Base-by-base conservation (phyloP, 2,329 filamentous ascomycete species). In the Aureobasidium sp. region DNA sequence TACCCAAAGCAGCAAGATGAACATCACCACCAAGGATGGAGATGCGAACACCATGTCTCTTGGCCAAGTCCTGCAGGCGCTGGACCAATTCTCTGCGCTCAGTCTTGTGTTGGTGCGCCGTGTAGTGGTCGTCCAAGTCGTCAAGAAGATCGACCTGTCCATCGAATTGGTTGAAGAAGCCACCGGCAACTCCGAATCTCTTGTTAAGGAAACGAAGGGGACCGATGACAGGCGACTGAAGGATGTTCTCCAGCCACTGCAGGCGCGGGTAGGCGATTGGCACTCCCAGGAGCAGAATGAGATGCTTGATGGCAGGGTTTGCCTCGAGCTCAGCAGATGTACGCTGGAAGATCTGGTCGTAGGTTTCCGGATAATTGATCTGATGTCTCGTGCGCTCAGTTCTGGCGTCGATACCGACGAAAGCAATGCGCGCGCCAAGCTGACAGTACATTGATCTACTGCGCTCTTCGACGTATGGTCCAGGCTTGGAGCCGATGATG, bases 171-270 rank as follows among this genome's bases (percentile, higher is more conserved):
- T 97, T 97, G 81, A 97, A 96, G 48, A 97, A 80, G 58, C 86
- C 85, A 53, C 91, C 92, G 5, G 88, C 88, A 48, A 96, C 76
- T 62, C 93, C 93, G 67, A 97, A 96, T 29, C 92, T 85, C 73
- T 92, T 89, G 78, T 96, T 94, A 68, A 97, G 74, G 65, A 97
- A 87, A 70, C 91, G 92, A 71, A 97, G 85, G 0, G 92, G 91
- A 0, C 88, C 91, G 70, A 97, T 92, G 27, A 97, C 68, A 0
- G 93, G 92, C 64, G 90, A 95, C 17, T 84, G 83, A 68, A 97
- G 84, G 63, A 97, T 89, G 70, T 96, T 97, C 73, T 97, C 93
- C 5, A 97, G 81, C 93, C 93, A 97, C n/a, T 92, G 94, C 60
- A 97, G 81, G 68, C 93, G 90, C 1, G 80, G 81, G 66, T 83